Evolutionary conservation across 805 yeast genomes (phyloP).

Genomic region (Isabelozyma rhagii): DNA sequence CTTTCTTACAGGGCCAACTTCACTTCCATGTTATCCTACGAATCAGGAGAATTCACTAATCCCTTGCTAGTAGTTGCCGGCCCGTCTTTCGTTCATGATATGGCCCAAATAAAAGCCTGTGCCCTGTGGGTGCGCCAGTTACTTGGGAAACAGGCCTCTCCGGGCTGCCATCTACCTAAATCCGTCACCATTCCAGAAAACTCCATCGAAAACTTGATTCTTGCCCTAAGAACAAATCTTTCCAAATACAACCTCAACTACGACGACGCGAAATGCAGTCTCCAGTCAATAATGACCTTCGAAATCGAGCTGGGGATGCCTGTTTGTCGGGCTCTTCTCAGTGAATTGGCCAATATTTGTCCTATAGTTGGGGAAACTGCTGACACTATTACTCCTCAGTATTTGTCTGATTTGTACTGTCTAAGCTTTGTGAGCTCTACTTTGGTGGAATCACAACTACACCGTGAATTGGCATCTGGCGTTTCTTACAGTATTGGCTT

Average conservation of each 20-base stretch:
- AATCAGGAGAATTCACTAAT: background rate
- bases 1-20: slow-evolving; percentile 25
- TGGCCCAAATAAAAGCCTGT: slow-evolving; percentile 34
- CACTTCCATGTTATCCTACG: slow-evolving; percentile 9
- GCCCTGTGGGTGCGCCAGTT: slow-evolving; percentile 37
- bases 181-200: too few relatives aligned
- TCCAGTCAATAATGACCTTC: slow-evolving; percentile 16
- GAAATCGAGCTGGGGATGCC: slow-evolving; percentile 41
- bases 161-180: too few relatives aligned
- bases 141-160: slow-evolving; percentile 5
- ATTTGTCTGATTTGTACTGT: slow-evolving; percentile 45
- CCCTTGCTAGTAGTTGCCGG: slow-evolving; percentile 39
- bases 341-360: slow-evolving; percentile 38
- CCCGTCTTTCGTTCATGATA: slow-evolving; percentile 28
- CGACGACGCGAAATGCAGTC: slow-evolving; percentile 3
- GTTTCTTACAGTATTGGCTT: slow-evolving; percentile 50
- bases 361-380: slow-evolving; percentile 46
- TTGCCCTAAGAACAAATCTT: slow-evolving; percentile 38
- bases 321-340: slow-evolving; percentile 33
- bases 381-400: slow-evolving; percentile 51
- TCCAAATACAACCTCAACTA: slow-evolving; percentile 19
- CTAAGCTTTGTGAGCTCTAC: slow-evolving; percentile 43
- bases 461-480: slow-evolving; percentile 51
- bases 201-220: slow-evolving; percentile 11
- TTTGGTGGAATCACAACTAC: slow-evolving; percentile 46